Evolutionary conservation across 1,284 basidiomycete genomes (phyloP), one percentile per base, ranked within the genome.

Genomic region (Cryptococcus hybrid): DNA sequence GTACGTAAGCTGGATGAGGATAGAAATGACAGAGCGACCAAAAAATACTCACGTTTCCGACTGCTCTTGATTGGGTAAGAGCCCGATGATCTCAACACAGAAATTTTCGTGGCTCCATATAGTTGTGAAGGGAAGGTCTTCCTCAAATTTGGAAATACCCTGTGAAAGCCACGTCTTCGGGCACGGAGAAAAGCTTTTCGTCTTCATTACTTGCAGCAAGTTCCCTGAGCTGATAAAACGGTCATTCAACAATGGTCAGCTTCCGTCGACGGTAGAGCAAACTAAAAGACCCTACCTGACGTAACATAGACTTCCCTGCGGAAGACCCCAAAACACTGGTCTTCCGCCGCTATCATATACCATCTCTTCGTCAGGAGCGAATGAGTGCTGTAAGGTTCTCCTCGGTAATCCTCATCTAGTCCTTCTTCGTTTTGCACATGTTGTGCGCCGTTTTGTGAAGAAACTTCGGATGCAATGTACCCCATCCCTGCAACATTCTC

Each of bases 31-130:
- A n/a, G 43, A n/a, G 24, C 7, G 40, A 43, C 30, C 30, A 3
- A 30, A 30, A 7, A 11, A 6, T 18, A 62, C 71, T 61, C 48
- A 74, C 65, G 75, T 30, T 61, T 74, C 71, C 0, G 77, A 66
- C 52, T 78, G 74, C 42, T 66, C 70, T 24, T 56, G 52, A 18
- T 61, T 68, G 1, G 77, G 77, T 1, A 78, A 52, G 6, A 78
- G 59, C 9, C 73, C 73, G 7, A 78, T 68, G 48, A 78, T 74
- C 59, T 78, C 77, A 13, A 65, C 73, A 12, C 68, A 69, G 52
- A 77, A 78, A 55, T 76, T 76, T 52, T 78, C 77, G 53, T 77
- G 76, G 57, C 72, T 75, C 77, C 77, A 78, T 48, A 78, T 78
- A 2, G 77, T 78, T 5, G 77, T 78, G 60, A 78, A 78, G 2